Evolutionary conservation across 768 basidiomycete genomes (phyloP).

Genomic region (Russula griseocarnosa): DNA sequence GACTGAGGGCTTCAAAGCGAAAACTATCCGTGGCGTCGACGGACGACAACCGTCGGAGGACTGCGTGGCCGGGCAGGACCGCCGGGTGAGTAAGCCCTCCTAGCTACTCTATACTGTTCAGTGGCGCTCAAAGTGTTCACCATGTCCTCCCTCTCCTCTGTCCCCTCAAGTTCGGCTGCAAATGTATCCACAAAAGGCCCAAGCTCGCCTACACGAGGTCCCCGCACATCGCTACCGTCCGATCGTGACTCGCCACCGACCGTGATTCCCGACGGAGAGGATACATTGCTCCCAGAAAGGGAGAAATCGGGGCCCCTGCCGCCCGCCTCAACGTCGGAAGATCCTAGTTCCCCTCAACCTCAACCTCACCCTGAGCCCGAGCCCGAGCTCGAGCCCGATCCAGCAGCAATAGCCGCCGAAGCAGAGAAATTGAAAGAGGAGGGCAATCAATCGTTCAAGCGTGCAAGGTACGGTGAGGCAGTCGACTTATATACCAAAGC

Average conservation of each 20-base stretch:
- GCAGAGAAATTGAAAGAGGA: constrained; percentile 68
- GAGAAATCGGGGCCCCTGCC: background rate
- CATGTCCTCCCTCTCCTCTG: constrained; percentile 11
- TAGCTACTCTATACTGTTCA: background rate
- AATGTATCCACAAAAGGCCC: background rate
- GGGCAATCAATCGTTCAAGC: constrained; percentile 74
- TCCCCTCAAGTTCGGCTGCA: constrained; percentile 1
- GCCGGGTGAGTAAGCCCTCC: constrained; percentile 17
- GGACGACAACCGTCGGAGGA: background rate
- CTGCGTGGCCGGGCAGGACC: background rate
- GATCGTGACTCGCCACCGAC: constrained; percentile 6
- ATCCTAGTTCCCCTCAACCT: background rate
- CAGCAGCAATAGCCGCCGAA: constrained; percentile 39
- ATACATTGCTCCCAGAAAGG: background rate
- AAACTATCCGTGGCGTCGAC: background rate
- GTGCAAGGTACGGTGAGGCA: constrained; percentile 59
- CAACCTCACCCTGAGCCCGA: background rate
- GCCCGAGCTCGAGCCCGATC: constrained; percentile 25
- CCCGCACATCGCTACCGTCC: background rate
- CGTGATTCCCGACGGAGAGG: background rate
- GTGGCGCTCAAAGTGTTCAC: background rate
- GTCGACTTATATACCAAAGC: constrained; percentile 72
- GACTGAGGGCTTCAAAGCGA: background rate
- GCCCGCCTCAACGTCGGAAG: background rate
- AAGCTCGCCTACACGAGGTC: background rate